phyloP scores from a whole-genome alignment of 169 alveolate genomes.

The Eimeria acervulina region DNA sequence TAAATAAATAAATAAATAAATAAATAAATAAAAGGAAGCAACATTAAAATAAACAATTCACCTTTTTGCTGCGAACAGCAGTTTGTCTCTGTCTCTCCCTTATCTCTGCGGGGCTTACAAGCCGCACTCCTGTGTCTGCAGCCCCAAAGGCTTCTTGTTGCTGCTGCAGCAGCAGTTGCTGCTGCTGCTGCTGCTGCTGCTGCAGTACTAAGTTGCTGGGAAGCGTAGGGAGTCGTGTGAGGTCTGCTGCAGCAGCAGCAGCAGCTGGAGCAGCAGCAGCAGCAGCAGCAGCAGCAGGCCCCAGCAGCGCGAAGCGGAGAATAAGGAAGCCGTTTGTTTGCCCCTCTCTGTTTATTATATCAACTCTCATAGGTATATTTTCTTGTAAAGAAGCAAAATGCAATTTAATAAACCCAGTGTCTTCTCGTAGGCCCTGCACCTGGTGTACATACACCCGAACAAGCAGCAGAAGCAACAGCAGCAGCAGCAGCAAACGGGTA shows the following conservation, averaged over 20 bases:
- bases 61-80: background rate
- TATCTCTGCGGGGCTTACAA: background rate
- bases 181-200: slow-evolving; percentile 66
- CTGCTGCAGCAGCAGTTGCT: slow-evolving; percentile 22
- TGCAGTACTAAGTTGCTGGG: slow-evolving; percentile 66
- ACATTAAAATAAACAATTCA: too few species aligned
- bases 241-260: background rate
- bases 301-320: background rate
- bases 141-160: background rate
- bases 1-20: too few species aligned
- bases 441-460: background rate
- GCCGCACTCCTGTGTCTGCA: background rate
- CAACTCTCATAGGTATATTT: slow-evolving; percentile 35
- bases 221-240: slow-evolving; percentile 34
- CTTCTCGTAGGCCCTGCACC: background rate
- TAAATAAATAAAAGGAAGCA: too few species aligned
- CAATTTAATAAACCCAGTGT: slow-evolving; percentile 29
- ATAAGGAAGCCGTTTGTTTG: slow-evolving; percentile 21
- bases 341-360: slow-evolving; percentile 5
- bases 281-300: slow-evolving; percentile 50
- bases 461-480: background rate
- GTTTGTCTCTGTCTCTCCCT: background rate
- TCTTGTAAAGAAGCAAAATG: slow-evolving; percentile 47
- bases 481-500: background rate
- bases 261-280: slow-evolving; percentile 4